Evolutionary conservation across 352 stramenopile genomes (phyloP), one percentile per base, ranked within the genome.

Genomic region (Pythium apleroticum): DNA sequence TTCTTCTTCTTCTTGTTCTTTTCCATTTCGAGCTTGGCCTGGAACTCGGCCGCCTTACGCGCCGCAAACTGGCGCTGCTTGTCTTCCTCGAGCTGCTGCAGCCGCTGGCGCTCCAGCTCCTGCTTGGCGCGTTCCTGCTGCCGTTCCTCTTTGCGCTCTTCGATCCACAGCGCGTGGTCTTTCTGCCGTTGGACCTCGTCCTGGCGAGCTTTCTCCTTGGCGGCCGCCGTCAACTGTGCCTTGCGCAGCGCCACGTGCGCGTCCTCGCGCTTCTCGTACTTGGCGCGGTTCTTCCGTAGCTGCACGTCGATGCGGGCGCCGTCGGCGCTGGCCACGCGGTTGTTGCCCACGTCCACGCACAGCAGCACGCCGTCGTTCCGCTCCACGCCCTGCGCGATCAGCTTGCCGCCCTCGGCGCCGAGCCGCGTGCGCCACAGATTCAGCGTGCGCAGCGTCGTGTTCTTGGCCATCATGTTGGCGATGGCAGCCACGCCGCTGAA

Each of bases 1-100:
- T 81, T 83, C 55, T 92, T 93, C 55, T 86, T 90, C 72, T 90
- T 90, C 60, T 91, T 90, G 71, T 90, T 91, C 73, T 90, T 90
- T 43, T 93, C 84, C 59, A 93, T 75, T 67, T 93, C 84, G 5
- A 74, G 70, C 45, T 80, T 76, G n/a, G 81, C 85, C 4, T 81
- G 77, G 43, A 88, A 89, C 61, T 91, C 85, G 56, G 77, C 76
- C 22, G 83, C 82, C 58, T 91, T 91, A 31, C 85, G 78, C 43
- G 75, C 81, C 10, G 85, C 80, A 24, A 89, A 19, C 52, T 93
- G 85, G 19, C 85, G 82, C 54, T 77, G 63, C 1, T 81, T 78
- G 67, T 93, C 83, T 20, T 93, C 82, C 39, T 91, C 82, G 5
- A 76, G 58, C n/a, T 74, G 64, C 20, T 84, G 77, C 30, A 81